These are phyloP conservation scores for Telopea speciosissima DNA, from an alignment of 177 flowering plant genomes.

Conservation along the genomic window DNA sequence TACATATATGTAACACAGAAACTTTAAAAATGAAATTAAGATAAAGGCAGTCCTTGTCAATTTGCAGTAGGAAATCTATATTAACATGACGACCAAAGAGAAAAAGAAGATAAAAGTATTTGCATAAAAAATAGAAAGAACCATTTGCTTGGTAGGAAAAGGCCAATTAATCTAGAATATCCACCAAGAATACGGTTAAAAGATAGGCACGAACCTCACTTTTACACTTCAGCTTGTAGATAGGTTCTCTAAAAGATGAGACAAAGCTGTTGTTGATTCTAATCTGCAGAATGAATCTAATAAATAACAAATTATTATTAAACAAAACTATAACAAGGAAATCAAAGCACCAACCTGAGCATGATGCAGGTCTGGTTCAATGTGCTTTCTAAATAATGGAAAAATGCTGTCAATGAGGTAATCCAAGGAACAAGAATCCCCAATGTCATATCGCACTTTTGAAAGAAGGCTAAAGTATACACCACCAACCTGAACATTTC, in stretches of 20 bases:
- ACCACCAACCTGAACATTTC: slow-evolving; percentile 80
- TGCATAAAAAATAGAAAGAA: too few relatives aligned
- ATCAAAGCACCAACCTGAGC: slow-evolving; percentile 69
- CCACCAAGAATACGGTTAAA: neutral
- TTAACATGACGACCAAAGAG: too few relatives aligned
- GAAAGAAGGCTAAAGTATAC: slow-evolving; percentile 97
- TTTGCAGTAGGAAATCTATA: too few relatives aligned
- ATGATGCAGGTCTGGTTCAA: slow-evolving; percentile 98
- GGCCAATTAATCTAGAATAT: neutral
- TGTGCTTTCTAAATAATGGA: slow-evolving; percentile 94
- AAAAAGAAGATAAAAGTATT: too few relatives aligned
- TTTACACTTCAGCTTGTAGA: slow-evolving; percentile 93
- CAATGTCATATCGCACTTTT: slow-evolving; percentile 91
- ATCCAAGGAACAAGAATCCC: slow-evolving; percentile 91
- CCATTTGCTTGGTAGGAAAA: too few relatives aligned
- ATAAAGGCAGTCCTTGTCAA: too few relatives aligned
- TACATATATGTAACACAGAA: too few relatives aligned
- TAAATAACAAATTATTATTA: slow-evolving; percentile 9
- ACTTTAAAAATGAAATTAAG: too few relatives aligned
- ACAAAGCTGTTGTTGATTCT: slow-evolving; percentile 98
- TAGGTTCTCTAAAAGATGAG: slow-evolving; percentile 94
- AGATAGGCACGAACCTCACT: slow-evolving; percentile 50
- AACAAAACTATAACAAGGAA: slow-evolving; percentile 1
- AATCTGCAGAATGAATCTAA: slow-evolving; percentile 56
- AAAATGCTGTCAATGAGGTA: slow-evolving; percentile 94